Evolutionary conservation across 495 filamentous ascomycete species (phyloP), one percentile per base, ranked within the genome.

Genomic region (Xylaria curta): DNA sequence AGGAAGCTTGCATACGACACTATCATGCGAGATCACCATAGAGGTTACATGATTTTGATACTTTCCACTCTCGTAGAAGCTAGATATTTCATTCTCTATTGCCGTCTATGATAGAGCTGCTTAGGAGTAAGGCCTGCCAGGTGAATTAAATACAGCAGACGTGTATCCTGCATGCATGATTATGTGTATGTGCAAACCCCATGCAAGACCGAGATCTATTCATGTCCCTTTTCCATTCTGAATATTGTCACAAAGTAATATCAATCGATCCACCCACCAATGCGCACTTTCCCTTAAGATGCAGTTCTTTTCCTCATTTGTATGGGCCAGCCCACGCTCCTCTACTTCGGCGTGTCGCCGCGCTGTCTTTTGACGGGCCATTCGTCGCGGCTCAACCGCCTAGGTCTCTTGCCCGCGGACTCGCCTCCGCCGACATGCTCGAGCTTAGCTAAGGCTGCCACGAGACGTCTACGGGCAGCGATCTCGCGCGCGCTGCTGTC

Each of bases 401-500:
- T 66, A 4, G 79, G 77, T 24, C 75, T 71, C 72, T 78, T 78
- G 36, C 76, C 75, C 0, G 53, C 54, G 9, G 78, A 72, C 17
- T 78, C 78, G 59, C 36, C 28, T 47, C 4, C 24, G 2, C 78
- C 76, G 40, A 81, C 71, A 60, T 82, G 79, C 15, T 80, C 83
- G 31, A 86, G 73, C 56, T 79, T 74, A 12, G 72, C 74, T 46
- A 85, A 62, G 1, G 76, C 75, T 70, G 76, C 77, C 13, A 81
- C 85, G 54, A 88, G 76, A 36, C 74, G 82, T 68, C 80, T 80
- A 17, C 86, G 73, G 0, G 81, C 86, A 49, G 82, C 79, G 2
- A 87, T 78, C 72, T 88, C 86, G 28, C 81, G 76, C 12, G 75
- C 76, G 46, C 80, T 85, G 64, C 83, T 84, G 51, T 83, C 79